These are phyloP conservation scores for Chiua virens DNA, from an alignment of 768 basidiomycete genomes.

Conservation along the genomic window DNA sequence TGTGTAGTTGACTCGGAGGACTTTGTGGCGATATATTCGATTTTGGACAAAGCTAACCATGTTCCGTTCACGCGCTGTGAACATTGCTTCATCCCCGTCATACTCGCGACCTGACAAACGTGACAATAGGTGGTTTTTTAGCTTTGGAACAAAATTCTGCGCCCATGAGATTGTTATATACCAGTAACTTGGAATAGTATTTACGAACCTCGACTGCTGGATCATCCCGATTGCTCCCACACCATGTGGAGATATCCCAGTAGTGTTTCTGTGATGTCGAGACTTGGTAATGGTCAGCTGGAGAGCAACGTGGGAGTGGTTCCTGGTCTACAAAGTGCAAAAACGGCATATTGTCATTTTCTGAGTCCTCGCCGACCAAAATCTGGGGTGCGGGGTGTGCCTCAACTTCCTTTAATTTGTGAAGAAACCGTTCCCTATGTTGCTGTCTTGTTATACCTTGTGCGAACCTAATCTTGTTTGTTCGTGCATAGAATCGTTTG, in stretches of 20 bases:
- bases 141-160: slow-evolving; percentile 18
- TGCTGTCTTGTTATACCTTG: too few relatives aligned
- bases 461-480: slow-evolving; percentile 35
- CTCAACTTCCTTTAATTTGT: too few relatives aligned
- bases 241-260: slow-evolving; percentile 3
- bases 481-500: slow-evolving; percentile 38
- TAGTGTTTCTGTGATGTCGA: slow-evolving; percentile 5
- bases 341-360: not conserved
- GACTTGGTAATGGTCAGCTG: slow-evolving; percentile 20
- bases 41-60: slow-evolving; percentile 1
- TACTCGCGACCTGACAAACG: slow-evolving; percentile 10
- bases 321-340: slow-evolving; percentile 9
- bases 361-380: too few relatives aligned
- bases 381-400: too few relatives aligned
- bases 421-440: too few relatives aligned
- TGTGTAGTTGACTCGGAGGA: too few relatives aligned
- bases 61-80: slow-evolving; percentile 19
- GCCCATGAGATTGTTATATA: too few relatives aligned
- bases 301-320: not conserved
- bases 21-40: too few relatives aligned
- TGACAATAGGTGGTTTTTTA: slow-evolving; percentile 22
- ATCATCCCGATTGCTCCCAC: not conserved
- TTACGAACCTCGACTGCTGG: not conserved
- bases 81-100: slow-evolving; percentile 28
- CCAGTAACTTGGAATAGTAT: too few relatives aligned